phyloP scores from a whole-genome alignment of 1,139 yeast genomes.

The Scheffersomyces parashehatae region DNA sequence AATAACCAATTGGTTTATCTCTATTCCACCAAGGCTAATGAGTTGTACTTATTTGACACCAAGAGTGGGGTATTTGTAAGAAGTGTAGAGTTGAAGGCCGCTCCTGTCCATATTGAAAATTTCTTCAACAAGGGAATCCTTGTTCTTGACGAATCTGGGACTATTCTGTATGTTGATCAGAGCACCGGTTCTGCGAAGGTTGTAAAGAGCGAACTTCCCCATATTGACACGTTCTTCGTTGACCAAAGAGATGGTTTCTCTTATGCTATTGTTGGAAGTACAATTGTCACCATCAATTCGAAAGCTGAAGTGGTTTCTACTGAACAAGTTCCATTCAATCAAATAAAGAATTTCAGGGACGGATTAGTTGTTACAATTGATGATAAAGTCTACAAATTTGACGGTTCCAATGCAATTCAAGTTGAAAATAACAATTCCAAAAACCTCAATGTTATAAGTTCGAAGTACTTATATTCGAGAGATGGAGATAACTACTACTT shows the following conservation, averaged over 20 bases:
- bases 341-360: slow-evolving; percentile 18
- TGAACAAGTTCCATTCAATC: slow-evolving; percentile 2
- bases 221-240: slow-evolving; percentile 2
- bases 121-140: slow-evolving; percentile 21
- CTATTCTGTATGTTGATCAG: slow-evolving; percentile 7
- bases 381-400: slow-evolving; percentile 17
- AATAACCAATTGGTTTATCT: slow-evolving; percentile 14
- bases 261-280: slow-evolving; percentile 12
- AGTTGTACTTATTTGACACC: slow-evolving; percentile 18
- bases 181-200: slow-evolving; percentile 3
- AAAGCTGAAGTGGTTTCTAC: slow-evolving; percentile 4
- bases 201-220: not conserved
- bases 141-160: slow-evolving; percentile 17
- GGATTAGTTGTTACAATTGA: slow-evolving; percentile 18
- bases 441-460: slow-evolving; percentile 6
- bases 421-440: slow-evolving; percentile 1
- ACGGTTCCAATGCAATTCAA: slow-evolving; percentile 2
- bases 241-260: slow-evolving; percentile 14
- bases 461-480: slow-evolving; percentile 7
- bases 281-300: slow-evolving; percentile 9
- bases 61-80: slow-evolving; percentile 19
- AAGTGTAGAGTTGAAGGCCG: slow-evolving; percentile 11
- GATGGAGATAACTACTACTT: slow-evolving; percentile 4
- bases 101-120: slow-evolving; percentile 12
- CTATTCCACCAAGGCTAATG: slow-evolving; percentile 10